These are phyloP conservation scores for Asterophora lycoperdoides DNA, from an alignment of 768 basidiomycete genomes.

Conservation along the genomic window DNA sequence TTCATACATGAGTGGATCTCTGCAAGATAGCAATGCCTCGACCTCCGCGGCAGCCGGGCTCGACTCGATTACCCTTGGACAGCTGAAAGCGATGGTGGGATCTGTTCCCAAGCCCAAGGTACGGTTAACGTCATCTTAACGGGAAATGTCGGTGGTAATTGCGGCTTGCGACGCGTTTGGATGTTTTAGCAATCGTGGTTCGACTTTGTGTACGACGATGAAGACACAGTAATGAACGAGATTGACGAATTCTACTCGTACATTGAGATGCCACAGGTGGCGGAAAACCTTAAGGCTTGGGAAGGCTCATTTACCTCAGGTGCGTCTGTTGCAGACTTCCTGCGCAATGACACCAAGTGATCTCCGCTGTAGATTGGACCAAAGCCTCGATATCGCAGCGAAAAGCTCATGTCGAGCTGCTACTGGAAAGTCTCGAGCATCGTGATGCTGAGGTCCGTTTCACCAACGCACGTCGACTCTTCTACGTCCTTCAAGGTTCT, in stretches of 20 bases:
- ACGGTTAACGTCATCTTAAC: slow-evolving; percentile 19
- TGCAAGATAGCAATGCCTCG: slow-evolving; percentile 22
- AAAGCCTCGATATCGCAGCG: slow-evolving; percentile 57
- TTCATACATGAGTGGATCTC: slow-evolving; percentile 24
- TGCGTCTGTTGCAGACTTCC: slow-evolving; percentile 29
- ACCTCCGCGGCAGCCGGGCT: slow-evolving; percentile 37
- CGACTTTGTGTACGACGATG: slow-evolving; percentile 94
- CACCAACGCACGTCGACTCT: slow-evolving; percentile 78
- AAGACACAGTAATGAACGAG: slow-evolving; percentile 93
- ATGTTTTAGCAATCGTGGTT: slow-evolving; percentile 71
- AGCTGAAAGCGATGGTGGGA: slow-evolving; percentile 69
- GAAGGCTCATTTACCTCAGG: slow-evolving; percentile 78
- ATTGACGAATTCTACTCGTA: slow-evolving; percentile 98
- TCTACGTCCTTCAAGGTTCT: slow-evolving; percentile 90
- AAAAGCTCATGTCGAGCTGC: slow-evolving; percentile 68
- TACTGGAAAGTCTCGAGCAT: slow-evolving; percentile 87
- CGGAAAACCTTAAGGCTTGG: slow-evolving; percentile 86
- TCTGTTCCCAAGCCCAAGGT: slow-evolving; percentile 75
- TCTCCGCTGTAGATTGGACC: slow-evolving; percentile 62
- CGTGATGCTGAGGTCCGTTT: slow-evolving; percentile 81
- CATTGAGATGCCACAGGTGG: slow-evolving; percentile 88
- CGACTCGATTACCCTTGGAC: slow-evolving; percentile 78
- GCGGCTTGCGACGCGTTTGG: slow-evolving; percentile 7
- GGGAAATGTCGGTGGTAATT: slow-evolving; percentile 1
- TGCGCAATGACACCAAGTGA: slow-evolving; percentile 4